These are phyloP conservation scores for Eucalyptus rudis DNA, from an alignment of 345 rosid genomes.

Conservation along the genomic window DNA sequence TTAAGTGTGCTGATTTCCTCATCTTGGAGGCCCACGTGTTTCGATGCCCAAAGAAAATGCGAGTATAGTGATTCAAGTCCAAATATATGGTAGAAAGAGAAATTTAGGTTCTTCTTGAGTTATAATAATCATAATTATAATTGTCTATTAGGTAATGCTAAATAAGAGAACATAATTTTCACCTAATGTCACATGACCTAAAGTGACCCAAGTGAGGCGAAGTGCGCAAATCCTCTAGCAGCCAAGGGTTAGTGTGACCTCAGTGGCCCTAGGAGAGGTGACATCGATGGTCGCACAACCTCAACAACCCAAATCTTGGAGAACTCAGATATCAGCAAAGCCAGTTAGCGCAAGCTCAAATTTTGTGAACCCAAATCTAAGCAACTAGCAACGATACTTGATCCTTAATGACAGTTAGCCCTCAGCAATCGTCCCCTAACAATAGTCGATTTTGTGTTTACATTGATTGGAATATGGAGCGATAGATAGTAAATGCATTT, in stretches of 20 bases:
- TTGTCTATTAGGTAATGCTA: neutral
- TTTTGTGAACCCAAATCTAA: neutral
- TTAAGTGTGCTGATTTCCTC: neutral
- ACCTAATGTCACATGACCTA: fast-evolving
- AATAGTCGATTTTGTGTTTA: fast-evolving
- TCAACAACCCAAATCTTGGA: neutral
- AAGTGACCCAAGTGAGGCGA: fast-evolving
- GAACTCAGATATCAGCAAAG: fast-evolving
- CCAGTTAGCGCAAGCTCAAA: neutral
- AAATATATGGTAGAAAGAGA: neutral
- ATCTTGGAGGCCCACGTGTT: neutral
- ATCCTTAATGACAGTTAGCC: fast-evolving
- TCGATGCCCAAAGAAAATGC: neutral
- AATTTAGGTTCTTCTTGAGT: neutral
- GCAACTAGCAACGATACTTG: fast-evolving
- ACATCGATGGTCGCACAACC: fast-evolving
- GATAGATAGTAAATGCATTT: neutral
- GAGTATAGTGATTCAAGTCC: neutral
- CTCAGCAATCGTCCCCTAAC: neutral
- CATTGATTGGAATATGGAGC: neutral
- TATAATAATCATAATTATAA: neutral
- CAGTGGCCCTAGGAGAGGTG: neutral
- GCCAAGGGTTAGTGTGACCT: neutral
- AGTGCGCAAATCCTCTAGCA: neutral
- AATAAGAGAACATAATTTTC: neutral